Percentiles rank a stretch among this genome's conserved stretches.
Conservation (phyloP, 2,329 filamentous ascomycete species). For the Fusarium nanum region DNA sequence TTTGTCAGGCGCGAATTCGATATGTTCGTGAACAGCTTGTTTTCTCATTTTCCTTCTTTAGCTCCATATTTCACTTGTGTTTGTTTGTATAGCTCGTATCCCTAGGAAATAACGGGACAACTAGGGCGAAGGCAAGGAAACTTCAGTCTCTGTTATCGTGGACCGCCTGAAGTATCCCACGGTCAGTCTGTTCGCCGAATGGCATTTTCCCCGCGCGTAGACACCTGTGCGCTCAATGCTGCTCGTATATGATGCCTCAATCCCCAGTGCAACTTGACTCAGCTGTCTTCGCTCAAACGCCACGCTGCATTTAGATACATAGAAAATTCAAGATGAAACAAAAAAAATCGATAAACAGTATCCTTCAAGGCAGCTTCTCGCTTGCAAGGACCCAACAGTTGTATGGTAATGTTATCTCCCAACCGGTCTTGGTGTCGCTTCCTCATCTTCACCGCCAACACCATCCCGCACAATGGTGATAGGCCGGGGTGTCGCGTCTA, state of each 20-base stretch:
- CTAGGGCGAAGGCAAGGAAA: constrained; percentile 24
- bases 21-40: constrained; percentile 1
- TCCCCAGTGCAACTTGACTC: constrained; percentile 34
- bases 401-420: constrained; percentile 38
- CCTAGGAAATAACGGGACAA: constrained; percentile 16
- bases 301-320: constrained; percentile 47
- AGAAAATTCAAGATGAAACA: constrained; percentile 34
- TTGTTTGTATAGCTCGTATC: constrained; percentile 9
- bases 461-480: constrained; percentile 28
- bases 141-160: constrained; percentile 31
- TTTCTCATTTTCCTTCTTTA: constrained; percentile 7
- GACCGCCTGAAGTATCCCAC: constrained; percentile 25
- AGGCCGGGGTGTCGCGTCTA: constrained; percentile 61
- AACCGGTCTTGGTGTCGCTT: constrained; percentile 56
- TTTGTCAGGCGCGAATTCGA: neutral
- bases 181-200: constrained; percentile 40
- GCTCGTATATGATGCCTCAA: constrained; percentile 27
- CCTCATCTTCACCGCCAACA: constrained; percentile 33
- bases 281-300: constrained; percentile 45
- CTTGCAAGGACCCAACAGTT: neutral
- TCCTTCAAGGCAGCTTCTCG: neutral
- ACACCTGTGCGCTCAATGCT: constrained; percentile 8
- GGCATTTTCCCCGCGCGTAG: neutral
- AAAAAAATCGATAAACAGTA: constrained; percentile 7
- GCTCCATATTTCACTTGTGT: constrained; percentile 13